phyloP scores from a whole-genome alignment of 1,284 basidiomycete genomes.

The Amylostereum areolatum region DNA sequence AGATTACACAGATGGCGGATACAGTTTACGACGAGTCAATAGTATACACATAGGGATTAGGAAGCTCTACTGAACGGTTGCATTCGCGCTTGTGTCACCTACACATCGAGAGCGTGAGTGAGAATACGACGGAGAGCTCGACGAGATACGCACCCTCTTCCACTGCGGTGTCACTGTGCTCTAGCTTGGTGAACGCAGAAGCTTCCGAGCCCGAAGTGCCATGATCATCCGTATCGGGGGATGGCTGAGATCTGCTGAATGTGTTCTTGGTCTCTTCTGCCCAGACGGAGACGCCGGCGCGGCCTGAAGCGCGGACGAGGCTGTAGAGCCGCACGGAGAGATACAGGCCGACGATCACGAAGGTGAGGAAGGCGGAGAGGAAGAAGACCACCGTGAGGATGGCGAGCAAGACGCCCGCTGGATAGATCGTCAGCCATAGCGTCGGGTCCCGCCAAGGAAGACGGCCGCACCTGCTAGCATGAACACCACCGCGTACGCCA shows the following conservation, averaged over 20 bases:
- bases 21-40: too few species aligned
- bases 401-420: constrained; percentile 11
- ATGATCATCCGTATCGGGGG: too few species aligned
- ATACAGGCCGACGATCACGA: constrained; percentile 22
- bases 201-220: too few species aligned
- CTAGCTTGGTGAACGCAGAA: too few species aligned
- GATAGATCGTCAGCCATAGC: neutral
- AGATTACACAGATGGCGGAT: too few species aligned
- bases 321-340: constrained; percentile 26
- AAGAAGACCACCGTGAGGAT: constrained; percentile 10
- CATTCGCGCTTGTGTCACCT: too few species aligned
- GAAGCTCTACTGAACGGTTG: too few species aligned
- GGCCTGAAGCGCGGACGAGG: constrained; percentile 26
- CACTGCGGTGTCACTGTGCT: too few species aligned
- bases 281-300: constrained; percentile 30
- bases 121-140: too few species aligned
- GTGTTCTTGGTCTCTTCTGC: constrained; percentile 24
- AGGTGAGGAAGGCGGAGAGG: constrained; percentile 21
- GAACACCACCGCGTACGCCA: constrained; percentile 18
- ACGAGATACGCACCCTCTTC: too few species aligned
- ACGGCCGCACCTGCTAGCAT: constrained; percentile 21
- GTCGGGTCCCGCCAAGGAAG: neutral
- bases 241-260: constrained; percentile 5
- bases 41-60: too few species aligned
- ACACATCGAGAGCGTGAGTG: too few species aligned